Evolutionary conservation across 169 alveolate genomes (phyloP), one percentile per base, ranked within the genome.

Genomic region (Theileria sp.): DNA sequence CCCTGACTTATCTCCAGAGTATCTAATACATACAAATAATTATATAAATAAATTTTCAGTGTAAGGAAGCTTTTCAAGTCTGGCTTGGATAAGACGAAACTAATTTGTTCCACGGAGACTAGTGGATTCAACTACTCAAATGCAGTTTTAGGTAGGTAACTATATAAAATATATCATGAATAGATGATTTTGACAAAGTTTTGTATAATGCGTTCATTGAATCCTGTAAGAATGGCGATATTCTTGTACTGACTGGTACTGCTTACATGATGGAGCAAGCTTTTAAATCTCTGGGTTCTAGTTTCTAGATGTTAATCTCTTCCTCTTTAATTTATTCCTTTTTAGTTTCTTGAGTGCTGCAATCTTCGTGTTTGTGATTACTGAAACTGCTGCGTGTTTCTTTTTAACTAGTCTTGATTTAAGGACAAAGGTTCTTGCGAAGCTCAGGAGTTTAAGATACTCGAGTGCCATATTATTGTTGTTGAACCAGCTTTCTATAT

Each of bases 141-240:
- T 36, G 76, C 12, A 36, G 34, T 36, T 28, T 36, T 36, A 8
- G 76, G 51, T 32, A 36, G 0, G 70, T 36, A 28, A 26, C 1
- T 68, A 8, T 28, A 68, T 68, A 25, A 9, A 28, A 36, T 60
- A 28, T 28, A 36, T 25, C 32, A 26, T 32, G 44, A 36, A 19
- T 54, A 80, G 88, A 84, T 0, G 69, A 66, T 32, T 80, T 86
- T 72, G 87, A 86, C 19, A 17, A 66, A 44, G 75, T 86, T 49
- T 75, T 86, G 69, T 77, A 81, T 19, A 81, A 75, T 28, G 92
- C 92, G 21, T 86, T 86, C 68, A 76, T 80, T 17, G 88, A 86
- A 30, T 80, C 86, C 34, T 86, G 92, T 77, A 51, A 77, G 64
- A 80, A 75, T 73, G 79, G 74, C 32, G 70, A 79, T 49, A 71